Conservation (phyloP, 108 stramenopile genomes). For the Mayamaea pseudoterrestris region DNA sequence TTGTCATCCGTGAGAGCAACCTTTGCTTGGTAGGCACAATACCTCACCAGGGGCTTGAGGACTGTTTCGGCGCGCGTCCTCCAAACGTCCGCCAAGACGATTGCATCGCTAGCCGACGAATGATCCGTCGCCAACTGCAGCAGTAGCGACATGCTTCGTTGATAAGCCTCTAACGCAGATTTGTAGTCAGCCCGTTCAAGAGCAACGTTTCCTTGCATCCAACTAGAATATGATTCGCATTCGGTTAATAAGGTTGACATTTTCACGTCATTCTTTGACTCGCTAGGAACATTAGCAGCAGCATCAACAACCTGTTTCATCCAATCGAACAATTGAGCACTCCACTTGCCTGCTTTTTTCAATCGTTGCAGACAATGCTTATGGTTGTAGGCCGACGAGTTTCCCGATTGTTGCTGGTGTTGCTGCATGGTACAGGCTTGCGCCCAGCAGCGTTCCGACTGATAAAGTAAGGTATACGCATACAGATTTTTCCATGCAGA, state of each 20-base stretch:
- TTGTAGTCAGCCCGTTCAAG: conserved; percentile 37
- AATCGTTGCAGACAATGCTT: conserved; percentile 28
- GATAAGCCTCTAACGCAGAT: conserved; percentile 26
- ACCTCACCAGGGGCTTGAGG: conserved; percentile 56
- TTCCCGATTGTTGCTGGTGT: conserved; percentile 9
- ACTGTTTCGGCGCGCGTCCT: conserved; percentile 54
- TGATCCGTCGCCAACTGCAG: conserved; percentile 8
- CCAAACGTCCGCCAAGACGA: conserved; percentile 49
- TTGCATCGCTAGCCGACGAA: conserved; percentile 4
- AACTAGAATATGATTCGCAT: conserved; percentile 46
- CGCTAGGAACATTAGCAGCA: too few relatives aligned
- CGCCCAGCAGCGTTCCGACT: conserved; percentile 63
- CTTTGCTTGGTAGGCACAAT: conserved; percentile 62
- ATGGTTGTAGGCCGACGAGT: too few relatives aligned
- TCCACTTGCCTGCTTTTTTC: conserved; percentile 49
- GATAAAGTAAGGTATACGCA: conserved; percentile 29
- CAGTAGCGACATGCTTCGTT: conserved; percentile 9
- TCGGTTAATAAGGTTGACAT: too few relatives aligned
- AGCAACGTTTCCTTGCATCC: conserved; percentile 63
- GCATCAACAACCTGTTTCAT: too few relatives aligned
- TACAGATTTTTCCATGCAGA: conserved; percentile 26
- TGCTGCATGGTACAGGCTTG: conserved; percentile 36
- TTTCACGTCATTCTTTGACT: too few relatives aligned
- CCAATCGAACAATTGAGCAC: conserved; percentile 20
- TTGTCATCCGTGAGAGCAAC: conserved; percentile 7